Base-by-base conservation (phyloP, 2,329 filamentous ascomycete species). In the Fusarium xylarioides region DNA sequence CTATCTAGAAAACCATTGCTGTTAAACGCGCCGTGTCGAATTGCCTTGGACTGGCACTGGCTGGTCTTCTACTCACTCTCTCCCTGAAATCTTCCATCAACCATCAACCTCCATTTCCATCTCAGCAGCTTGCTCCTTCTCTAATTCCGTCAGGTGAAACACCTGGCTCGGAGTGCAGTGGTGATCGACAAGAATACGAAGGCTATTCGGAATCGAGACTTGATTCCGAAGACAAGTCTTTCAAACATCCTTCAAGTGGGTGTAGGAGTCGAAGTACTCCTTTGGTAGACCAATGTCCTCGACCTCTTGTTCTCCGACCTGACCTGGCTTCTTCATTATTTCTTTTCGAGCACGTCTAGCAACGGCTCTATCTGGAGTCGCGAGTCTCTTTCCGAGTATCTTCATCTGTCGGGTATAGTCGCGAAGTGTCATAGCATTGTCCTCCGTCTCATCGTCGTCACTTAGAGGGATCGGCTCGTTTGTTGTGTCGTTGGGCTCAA, bases 261-360 rank as follows among this genome's bases (percentile, higher is more conserved):
- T 11, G 12, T 49, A 63, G 5, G 42, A 19, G 2, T 47, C 40
- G 3, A 59, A 21, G 1, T 2, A 15, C 32, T 34, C 18, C 26
- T 35, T 2, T 34, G 5, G 2, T 34, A 11, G 49, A 0, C 32
- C 23, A 26, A 10, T 0, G 4, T 26, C 11, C 0, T 4, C 8
- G 16, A 5, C 16, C 2, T 34, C 4, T 19, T n/a, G 11, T 21
- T 6, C 4, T 62, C 37, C 1, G 21, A 5, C 0, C 34, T 30
- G 1, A 11, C 5, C 15, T 16, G 34, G 40, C 6, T 37, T 57
- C 11, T 7, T 19, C 3, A 35, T 5, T 0, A 62, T 46, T 2
- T 30, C 23, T 1, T 4, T 16, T 26, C 50, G 26, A 0, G 26
- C 11, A 0, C 50, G 11, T 7, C 4, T 38, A 1, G 32, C 32